Conservation (phyloP, 371 early-diverging fungal genomes). For the Mucor piriformis region DNA sequence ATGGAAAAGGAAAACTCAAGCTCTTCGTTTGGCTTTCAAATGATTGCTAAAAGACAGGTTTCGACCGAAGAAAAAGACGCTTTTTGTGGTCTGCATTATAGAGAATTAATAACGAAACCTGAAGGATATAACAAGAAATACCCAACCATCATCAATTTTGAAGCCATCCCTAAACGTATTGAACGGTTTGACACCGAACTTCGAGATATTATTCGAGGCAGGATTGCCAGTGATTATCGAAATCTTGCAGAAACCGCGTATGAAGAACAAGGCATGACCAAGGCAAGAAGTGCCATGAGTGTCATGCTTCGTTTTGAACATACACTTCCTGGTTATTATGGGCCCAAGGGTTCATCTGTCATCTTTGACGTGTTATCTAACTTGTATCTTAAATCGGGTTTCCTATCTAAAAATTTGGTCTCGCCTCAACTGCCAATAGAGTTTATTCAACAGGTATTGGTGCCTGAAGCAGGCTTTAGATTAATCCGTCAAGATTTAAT, state of each 20-base stretch:
- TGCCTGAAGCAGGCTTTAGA: conserved; percentile 56
- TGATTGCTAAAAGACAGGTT: conserved; percentile 3
- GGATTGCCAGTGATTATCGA: conserved; percentile 36
- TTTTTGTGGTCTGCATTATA: conserved; percentile 58
- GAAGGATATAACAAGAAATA: conserved; percentile 43
- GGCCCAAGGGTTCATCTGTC: conserved; percentile 45
- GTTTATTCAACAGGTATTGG: conserved; percentile 58
- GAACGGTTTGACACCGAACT: conserved; percentile 31
- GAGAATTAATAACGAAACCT: conserved; percentile 50
- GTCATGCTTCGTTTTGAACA: conserved; percentile 45
- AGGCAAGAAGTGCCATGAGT: conserved; percentile 52
- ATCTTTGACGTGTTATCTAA: conserved; percentile 38
- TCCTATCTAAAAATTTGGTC: conserved; percentile 32
- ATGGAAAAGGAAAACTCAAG: neutral
- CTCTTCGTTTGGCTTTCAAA: neutral
- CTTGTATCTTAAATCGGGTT: conserved; percentile 34
- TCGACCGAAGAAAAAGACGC: conserved; percentile 15
- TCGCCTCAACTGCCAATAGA: conserved; percentile 54
- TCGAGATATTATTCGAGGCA: conserved; percentile 36
- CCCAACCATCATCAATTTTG: conserved; percentile 48
- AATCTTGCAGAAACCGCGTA: conserved; percentile 41
- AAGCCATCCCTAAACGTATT: conserved; percentile 34
- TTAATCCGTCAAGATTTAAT: conserved; percentile 49
- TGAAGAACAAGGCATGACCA: conserved; percentile 39
- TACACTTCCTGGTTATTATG: conserved; percentile 64